phyloP scores from a whole-genome alignment of 306 rosid species.

The Malus fusca region DNA sequence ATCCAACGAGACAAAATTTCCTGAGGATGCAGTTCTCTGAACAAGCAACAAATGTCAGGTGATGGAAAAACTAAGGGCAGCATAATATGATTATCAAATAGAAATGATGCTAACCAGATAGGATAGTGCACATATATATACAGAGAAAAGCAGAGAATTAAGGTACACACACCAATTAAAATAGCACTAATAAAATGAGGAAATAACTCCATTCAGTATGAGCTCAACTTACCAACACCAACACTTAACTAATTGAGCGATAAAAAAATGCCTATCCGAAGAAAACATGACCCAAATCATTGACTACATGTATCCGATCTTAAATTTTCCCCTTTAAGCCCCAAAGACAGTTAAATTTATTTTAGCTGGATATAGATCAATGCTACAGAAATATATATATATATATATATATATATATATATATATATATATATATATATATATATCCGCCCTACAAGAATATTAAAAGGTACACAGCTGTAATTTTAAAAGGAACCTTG shows the following conservation, averaged over 20 bases:
- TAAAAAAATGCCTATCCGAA: neutral
- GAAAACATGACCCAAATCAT: neutral
- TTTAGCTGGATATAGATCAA: neutral
- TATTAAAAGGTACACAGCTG: neutral
- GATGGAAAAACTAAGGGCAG: constrained; percentile 1
- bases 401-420: neutral
- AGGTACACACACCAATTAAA: neutral
- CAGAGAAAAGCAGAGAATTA: neutral
- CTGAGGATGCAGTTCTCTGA: constrained; percentile 52
- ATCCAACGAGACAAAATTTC: constrained; percentile 48
- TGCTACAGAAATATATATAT: neutral
- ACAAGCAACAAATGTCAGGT: constrained; percentile 14
- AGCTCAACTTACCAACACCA: neutral
- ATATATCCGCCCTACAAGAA: neutral
- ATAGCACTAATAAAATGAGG: neutral
- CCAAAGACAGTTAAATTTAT: neutral
- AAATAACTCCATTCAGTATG: neutral
- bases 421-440: neutral
- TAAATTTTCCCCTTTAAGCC: neutral
- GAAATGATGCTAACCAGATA: neutral
- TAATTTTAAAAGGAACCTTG: neutral
- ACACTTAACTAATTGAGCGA: neutral
- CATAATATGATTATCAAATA: constrained; percentile 6
- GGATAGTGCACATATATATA: neutral
- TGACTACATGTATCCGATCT: neutral